Conservation (phyloP, 2,329 filamentous ascomycete species). For the Hypomyces rosellus region DNA sequence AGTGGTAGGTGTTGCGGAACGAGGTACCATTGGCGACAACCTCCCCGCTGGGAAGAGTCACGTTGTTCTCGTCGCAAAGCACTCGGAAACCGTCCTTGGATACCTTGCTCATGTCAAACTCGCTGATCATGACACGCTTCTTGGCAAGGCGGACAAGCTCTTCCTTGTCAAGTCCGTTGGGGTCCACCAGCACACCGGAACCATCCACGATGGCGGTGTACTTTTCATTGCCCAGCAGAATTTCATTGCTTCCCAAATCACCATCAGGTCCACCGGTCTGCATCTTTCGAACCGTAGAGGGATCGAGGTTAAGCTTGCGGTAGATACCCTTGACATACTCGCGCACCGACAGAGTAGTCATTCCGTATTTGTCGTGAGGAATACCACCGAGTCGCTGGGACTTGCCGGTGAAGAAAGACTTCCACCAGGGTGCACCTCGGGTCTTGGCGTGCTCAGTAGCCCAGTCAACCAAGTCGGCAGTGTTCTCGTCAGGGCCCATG, state of each 20-base stretch:
- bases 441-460: conserved; percentile 89
- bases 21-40: conserved; percentile 82
- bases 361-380: conserved; percentile 91
- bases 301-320: conserved; percentile 87
- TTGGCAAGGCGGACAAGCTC: conserved; percentile 83
- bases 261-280: conserved; percentile 97
- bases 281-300: conserved; percentile 80
- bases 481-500: conserved; percentile 99
- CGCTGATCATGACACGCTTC: conserved; percentile 78
- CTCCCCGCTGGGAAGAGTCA: conserved; percentile 84
- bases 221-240: conserved; percentile 90
- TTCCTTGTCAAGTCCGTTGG: conserved; percentile 75
- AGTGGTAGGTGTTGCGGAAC: conserved; percentile 97
- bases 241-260: conserved; percentile 96
- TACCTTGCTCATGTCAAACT: conserved; percentile 80
- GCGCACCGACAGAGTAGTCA: conserved; percentile 94
- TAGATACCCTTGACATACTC: conserved; percentile 97
- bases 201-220: conserved; percentile 96
- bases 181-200: conserved; percentile 88
- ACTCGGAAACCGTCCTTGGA: conserved; percentile 86
- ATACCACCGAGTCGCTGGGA: conserved; percentile 94
- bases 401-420: conserved; percentile 99
- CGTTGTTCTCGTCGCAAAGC: conserved; percentile 81
- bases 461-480: conserved; percentile 94
- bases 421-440: conserved; percentile 95